Conservation (phyloP, 805 yeast species). For the Ogataea glucozyma region DNA sequence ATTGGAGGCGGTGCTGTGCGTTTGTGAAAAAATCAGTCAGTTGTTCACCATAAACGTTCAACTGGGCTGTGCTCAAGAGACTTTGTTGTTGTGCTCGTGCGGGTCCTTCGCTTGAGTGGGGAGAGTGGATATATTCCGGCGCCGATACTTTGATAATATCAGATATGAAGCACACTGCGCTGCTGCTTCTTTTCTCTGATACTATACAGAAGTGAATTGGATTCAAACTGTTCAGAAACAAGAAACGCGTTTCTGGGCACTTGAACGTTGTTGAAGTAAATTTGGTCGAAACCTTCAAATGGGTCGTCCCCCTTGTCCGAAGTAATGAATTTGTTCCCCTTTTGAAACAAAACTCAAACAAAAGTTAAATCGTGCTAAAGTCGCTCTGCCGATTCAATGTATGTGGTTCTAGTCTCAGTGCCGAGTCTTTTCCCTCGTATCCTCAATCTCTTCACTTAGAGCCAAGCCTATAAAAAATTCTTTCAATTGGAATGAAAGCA, state of each 20-base stretch:
- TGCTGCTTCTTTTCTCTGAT: neutral
- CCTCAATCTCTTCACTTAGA: conserved; percentile 3
- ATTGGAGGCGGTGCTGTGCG: neutral
- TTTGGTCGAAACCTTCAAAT: too few relatives aligned
- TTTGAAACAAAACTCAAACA: conserved; percentile 6
- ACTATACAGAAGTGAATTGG: too few relatives aligned
- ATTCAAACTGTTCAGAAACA: neutral
- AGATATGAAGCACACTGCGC: conserved; percentile 2
- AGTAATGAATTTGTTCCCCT: too few relatives aligned
- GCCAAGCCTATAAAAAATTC: neutral
- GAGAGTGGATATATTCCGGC: conserved; percentile 1
- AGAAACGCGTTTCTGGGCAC: too few relatives aligned
- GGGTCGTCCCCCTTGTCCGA: conserved; percentile 8
- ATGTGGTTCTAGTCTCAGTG: neutral
- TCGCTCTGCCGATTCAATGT: conserved; percentile 7
- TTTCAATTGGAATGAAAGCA: conserved; percentile 1
- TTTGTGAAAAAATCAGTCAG: neutral
- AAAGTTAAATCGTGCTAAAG: conserved; percentile 5
- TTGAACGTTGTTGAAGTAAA: too few relatives aligned
- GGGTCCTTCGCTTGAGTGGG: neutral
- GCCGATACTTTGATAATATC: neutral
- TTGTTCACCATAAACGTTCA: neutral
- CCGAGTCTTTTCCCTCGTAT: neutral
- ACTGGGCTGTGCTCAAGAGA: neutral
- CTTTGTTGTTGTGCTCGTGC: neutral